Evolutionary conservation across 257 asterid genomes (phyloP).

Genomic region (Solanum ahanhuiri): DNA sequence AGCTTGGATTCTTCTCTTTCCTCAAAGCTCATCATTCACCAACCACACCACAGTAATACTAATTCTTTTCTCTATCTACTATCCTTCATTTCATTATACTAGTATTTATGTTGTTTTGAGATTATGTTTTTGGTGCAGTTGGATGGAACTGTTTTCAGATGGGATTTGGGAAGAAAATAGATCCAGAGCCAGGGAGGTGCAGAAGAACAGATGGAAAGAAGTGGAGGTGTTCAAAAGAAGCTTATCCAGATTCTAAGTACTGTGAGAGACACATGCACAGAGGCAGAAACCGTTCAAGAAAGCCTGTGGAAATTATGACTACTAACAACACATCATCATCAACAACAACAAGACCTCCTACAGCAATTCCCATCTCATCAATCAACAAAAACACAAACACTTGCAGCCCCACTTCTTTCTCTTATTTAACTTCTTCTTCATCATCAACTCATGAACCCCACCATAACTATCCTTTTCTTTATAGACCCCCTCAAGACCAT

Average conservation of each 20-base stretch:
- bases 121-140: slow-evolving; percentile 20
- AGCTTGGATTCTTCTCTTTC: slow-evolving; percentile 58
- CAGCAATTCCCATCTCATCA: slow-evolving; percentile 23
- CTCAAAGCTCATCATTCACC: slow-evolving; percentile 51
- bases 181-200: slow-evolving; percentile 97
- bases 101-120: not conserved
- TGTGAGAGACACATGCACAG: slow-evolving; percentile 99
- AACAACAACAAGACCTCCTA: slow-evolving; percentile 8
- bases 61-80: not conserved
- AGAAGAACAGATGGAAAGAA: slow-evolving; percentile 95
- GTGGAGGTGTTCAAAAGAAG: slow-evolving; percentile 95
- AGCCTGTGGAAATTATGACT: slow-evolving; percentile 83
- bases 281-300: slow-evolving; percentile 99
- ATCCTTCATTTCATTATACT: not conserved
- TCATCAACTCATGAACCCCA: not conserved
- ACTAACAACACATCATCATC: slow-evolving; percentile 3
- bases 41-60: slow-evolving; percentile 35
- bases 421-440: not conserved
- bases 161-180: slow-evolving; percentile 82
- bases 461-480: slow-evolving; percentile 10
- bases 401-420: not conserved
- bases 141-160: slow-evolving; percentile 79
- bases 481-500: slow-evolving; percentile 16
- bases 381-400: slow-evolving; percentile 9
- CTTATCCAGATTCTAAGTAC: slow-evolving; percentile 92